Conservation (phyloP, 176 grass and related monocot genomes). For the Lolium rigidum region DNA sequence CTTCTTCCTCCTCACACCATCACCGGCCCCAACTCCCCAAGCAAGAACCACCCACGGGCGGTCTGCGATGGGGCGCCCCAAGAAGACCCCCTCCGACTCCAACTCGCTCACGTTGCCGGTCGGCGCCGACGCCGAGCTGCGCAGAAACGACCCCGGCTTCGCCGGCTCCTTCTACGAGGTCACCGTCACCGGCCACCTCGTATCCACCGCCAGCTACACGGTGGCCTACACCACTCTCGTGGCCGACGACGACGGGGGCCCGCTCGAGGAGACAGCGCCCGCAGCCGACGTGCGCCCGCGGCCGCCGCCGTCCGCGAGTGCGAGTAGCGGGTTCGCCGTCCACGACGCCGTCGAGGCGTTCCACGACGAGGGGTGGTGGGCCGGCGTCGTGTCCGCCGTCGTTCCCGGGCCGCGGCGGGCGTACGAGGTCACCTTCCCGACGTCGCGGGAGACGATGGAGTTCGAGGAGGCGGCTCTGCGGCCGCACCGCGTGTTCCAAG, state of each 20-base stretch:
- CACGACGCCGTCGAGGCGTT: background rate
- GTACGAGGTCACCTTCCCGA: conserved; percentile 69
- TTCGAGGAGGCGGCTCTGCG: conserved; percentile 52
- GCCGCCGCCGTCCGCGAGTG: background rate
- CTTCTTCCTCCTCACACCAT: background rate
- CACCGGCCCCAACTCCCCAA: background rate
- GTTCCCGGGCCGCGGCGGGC: background rate
- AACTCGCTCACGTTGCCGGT: background rate
- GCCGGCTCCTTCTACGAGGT: background rate
- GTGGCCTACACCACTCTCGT: conserved; percentile 27
- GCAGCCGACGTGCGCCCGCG: background rate
- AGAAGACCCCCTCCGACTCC: background rate
- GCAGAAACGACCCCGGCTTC: background rate
- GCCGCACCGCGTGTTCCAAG: conserved; percentile 40
- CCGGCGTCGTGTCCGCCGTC: conserved; percentile 13
- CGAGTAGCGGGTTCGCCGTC: background rate
- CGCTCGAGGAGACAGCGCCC: background rate
- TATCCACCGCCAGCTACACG: background rate
- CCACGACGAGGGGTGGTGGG: conserved; percentile 17
- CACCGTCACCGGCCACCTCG: background rate
- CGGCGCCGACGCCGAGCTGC: background rate
- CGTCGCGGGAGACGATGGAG: conserved; percentile 56
- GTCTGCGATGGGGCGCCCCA: background rate
- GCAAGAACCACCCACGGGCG: no score
- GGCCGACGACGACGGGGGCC: background rate